phyloP scores from a whole-genome alignment of 805 yeast genomes.

The Priceomyces fermenticarens region DNA sequence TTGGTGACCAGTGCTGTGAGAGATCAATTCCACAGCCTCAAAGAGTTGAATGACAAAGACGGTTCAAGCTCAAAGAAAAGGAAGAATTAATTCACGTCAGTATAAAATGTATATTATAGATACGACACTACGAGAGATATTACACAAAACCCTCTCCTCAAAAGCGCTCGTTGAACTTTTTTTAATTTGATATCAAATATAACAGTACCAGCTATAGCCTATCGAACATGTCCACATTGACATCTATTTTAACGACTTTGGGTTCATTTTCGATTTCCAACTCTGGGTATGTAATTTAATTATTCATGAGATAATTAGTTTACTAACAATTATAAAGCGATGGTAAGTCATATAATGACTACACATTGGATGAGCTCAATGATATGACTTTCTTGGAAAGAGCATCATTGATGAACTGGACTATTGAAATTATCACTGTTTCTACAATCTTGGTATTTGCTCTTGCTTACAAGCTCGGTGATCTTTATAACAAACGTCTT shows the following conservation, averaged over 20 bases:
- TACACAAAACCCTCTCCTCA: not conserved
- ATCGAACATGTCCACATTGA: too few relatives aligned
- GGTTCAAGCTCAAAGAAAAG: slow-evolving; percentile 27
- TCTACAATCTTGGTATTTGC: slow-evolving; percentile 49
- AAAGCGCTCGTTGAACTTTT: not conserved
- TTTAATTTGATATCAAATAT: not conserved
- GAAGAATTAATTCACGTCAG: slow-evolving; percentile 9
- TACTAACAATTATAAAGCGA: slow-evolving; percentile 2
- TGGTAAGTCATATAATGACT: slow-evolving; percentile 17
- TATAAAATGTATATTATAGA: not conserved
- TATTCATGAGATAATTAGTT: too few relatives aligned
- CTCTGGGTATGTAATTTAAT: too few relatives aligned
- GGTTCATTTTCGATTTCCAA: too few relatives aligned
- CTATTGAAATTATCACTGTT: slow-evolving; percentile 60
- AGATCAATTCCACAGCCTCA: slow-evolving; percentile 43
- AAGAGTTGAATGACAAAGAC: slow-evolving; percentile 8
- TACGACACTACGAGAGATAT: not conserved
- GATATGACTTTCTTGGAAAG: slow-evolving; percentile 60
- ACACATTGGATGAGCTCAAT: slow-evolving; percentile 52
- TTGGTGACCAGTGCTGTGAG: slow-evolving; percentile 66
- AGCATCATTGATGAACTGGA: slow-evolving; percentile 67
- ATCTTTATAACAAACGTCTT: slow-evolving; percentile 49
- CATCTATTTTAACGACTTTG: too few relatives aligned
- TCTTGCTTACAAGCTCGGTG: slow-evolving; percentile 56
- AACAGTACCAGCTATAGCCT: not conserved